Percentiles rank a stretch among this genome's conserved stretches.
These are phyloP conservation scores for Fusarium clavum DNA, from an alignment of 2,329 filamentous ascomycete genomes.

Conservation along the genomic window DNA sequence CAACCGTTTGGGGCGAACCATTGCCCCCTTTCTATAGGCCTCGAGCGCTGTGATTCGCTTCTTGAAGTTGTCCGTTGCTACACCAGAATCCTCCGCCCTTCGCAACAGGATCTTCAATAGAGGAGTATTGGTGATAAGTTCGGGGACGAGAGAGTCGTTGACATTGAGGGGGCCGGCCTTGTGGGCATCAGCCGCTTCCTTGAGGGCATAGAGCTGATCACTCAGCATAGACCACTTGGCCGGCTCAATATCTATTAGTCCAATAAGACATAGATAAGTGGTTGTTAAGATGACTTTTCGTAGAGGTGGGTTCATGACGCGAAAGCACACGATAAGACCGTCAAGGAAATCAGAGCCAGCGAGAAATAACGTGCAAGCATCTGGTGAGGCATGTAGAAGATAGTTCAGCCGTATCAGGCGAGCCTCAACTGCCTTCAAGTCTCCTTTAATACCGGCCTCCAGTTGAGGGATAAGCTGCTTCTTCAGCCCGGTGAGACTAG, in stretches of 20 bases:
- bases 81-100: constrained; percentile 61
- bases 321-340: constrained; percentile 74
- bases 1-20: constrained; percentile 62
- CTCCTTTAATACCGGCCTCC: constrained; percentile 68
- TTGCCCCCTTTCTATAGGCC: constrained; percentile 67
- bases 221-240: constrained; percentile 80
- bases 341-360: constrained; percentile 91
- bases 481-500: constrained; percentile 69
- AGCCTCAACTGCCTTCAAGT: constrained; percentile 66
- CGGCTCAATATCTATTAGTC: constrained; percentile 73
- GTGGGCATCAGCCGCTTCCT: constrained; percentile 75
- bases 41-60: constrained; percentile 71
- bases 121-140: constrained; percentile 84
- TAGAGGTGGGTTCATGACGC: constrained; percentile 70
- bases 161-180: constrained; percentile 64
- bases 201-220: constrained; percentile 86
- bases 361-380: constrained; percentile 72
- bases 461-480: constrained; percentile 70
- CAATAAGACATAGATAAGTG: constrained; percentile 78
- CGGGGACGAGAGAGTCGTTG: constrained; percentile 81
- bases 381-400: constrained; percentile 70
- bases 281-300: constrained; percentile 77
- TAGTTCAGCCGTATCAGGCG: constrained; percentile 70
- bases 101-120: constrained; percentile 73
- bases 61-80: constrained; percentile 66